Percentiles rank a stretch among this genome's conserved stretches.
Conservation (phyloP, 208 protist genomes). For the Zelonia costaricensis region DNA sequence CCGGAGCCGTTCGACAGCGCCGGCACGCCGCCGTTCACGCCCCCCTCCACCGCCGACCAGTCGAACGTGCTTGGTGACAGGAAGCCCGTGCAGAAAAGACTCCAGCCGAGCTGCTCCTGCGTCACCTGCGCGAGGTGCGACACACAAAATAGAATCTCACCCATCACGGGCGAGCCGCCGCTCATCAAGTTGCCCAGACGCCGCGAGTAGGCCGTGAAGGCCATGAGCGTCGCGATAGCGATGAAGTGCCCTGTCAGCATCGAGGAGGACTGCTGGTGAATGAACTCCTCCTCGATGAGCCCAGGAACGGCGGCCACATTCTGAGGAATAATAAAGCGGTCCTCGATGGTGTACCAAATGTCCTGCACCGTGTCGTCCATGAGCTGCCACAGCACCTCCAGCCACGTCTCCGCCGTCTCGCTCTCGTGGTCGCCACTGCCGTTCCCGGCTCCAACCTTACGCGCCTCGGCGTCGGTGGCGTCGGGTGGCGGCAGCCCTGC, state of each 20-base stretch:
- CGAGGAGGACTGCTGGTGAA: neutral
- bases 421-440: neutral
- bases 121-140: slow-evolving; percentile 30
- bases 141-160: slow-evolving; percentile 27
- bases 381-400: neutral
- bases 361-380: neutral
- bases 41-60: slow-evolving; percentile 4
- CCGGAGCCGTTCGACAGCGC: neutral
- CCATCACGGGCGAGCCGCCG: slow-evolving; percentile 28
- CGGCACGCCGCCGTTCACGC: neutral
- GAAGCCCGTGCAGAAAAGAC: slow-evolving; percentile 21
- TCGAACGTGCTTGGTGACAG: slow-evolving; percentile 9
- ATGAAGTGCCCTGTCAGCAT: slow-evolving; percentile 21
- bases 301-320: slow-evolving; percentile 4
- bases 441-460: neutral
- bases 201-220: slow-evolving; percentile 16
- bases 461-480: neutral
- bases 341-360: slow-evolving; percentile 21
- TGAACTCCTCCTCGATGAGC: neutral
- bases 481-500: neutral
- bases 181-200: slow-evolving; percentile 25
- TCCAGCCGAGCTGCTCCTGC: slow-evolving; percentile 37
- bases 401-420: neutral
- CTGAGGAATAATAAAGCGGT: slow-evolving; percentile 24
- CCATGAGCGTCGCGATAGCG: slow-evolving; percentile 8